Percentiles rank a stretch among this genome's conserved stretches.
Evolutionary conservation across 345 rosid species (phyloP).

Genomic region (Eucalyptus sideroxylon): DNA sequence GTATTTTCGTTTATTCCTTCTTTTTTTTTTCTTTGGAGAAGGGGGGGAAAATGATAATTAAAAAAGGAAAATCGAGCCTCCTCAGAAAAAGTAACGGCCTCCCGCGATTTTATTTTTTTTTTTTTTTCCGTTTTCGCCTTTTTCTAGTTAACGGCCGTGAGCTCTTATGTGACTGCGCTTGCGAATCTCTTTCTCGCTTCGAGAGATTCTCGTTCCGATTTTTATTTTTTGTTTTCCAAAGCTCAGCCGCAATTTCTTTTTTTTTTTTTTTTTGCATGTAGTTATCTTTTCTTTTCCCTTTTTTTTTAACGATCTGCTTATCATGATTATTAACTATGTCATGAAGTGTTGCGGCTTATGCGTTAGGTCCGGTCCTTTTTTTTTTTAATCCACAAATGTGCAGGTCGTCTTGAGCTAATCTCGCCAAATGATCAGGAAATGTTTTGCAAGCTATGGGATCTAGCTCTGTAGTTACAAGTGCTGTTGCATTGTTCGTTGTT

Average conservation of each 20-base stretch:
- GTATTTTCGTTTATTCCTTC: not conserved
- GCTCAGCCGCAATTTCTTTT: not conserved
- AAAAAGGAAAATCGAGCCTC: not conserved
- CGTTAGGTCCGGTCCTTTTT: too few species aligned
- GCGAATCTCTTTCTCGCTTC: not conserved
- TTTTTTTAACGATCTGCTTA: too few species aligned
- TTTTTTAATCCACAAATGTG: accelerated
- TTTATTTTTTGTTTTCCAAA: not conserved
- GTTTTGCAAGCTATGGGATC: too few species aligned
- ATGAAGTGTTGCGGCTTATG: too few species aligned
- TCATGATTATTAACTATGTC: too few species aligned
- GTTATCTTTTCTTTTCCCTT: not conserved
- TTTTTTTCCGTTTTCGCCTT: not conserved
- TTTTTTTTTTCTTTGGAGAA: not conserved
- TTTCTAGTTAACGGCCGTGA: not conserved
- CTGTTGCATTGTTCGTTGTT: accelerated
- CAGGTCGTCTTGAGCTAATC: accelerated
- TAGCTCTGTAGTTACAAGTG: not conserved
- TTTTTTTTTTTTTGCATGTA: not conserved
- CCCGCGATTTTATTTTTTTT: not conserved
- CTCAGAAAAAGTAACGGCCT: not conserved
- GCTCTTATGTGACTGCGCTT: not conserved
- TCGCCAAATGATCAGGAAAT: not conserved
- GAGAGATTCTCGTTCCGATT: not conserved
- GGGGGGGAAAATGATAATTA: not conserved